phyloP scores from a whole-genome alignment of 202 grass and related monocot species.

The Musa balbisiana region DNA sequence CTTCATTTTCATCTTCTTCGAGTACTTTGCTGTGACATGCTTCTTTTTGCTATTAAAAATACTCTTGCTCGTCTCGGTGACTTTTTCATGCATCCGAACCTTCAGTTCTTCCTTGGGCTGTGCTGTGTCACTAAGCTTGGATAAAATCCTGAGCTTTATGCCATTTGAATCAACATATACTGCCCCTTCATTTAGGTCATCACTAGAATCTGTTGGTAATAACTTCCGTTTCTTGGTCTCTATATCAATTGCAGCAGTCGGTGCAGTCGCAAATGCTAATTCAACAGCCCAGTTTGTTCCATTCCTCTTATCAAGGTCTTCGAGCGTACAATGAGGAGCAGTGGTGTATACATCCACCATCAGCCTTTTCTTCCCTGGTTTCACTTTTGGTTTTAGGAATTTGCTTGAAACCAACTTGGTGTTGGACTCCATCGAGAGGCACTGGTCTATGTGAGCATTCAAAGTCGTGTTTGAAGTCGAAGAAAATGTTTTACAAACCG shows the following conservation, averaged over 20 bases:
- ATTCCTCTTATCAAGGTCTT: slow-evolving; percentile 91
- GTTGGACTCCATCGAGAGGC: slow-evolving; percentile 59
- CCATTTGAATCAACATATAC: slow-evolving; percentile 98
- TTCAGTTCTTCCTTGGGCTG: slow-evolving; percentile 16
- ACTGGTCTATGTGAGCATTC: slow-evolving; percentile 97
- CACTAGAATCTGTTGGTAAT: slow-evolving; percentile 32
- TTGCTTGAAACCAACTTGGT: slow-evolving; percentile 34
- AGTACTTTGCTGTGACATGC: slow-evolving; percentile 26
- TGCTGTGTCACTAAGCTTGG: slow-evolving; percentile 42
- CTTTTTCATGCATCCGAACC: slow-evolving; percentile 33
- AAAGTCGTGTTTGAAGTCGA: slow-evolving; percentile 92
- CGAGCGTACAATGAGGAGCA: slow-evolving; percentile 57
- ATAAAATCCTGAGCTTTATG: slow-evolving; percentile 85
- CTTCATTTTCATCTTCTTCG: slow-evolving; percentile 57
- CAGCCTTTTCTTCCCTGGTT: slow-evolving; percentile 66
- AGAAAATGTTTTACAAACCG: slow-evolving; percentile 87
- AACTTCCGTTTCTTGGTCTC: slow-evolving; percentile 39
- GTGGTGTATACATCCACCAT: slow-evolving; percentile 78
- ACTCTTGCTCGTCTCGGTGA: slow-evolving; percentile 24
- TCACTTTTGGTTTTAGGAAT: slow-evolving; percentile 58
- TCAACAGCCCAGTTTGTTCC: slow-evolving; percentile 71
- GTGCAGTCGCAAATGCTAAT: slow-evolving; percentile 25
- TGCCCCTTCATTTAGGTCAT: slow-evolving; percentile 42
- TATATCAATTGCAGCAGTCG: slow-evolving; percentile 18
- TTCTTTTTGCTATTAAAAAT: slow-evolving; percentile 30